A percentile compares a stretch with the other conserved stretches of the same genome.
Evolutionary conservation across 805 yeast genomes (phyloP).

Genomic region (Teunomyces cretensis): DNA sequence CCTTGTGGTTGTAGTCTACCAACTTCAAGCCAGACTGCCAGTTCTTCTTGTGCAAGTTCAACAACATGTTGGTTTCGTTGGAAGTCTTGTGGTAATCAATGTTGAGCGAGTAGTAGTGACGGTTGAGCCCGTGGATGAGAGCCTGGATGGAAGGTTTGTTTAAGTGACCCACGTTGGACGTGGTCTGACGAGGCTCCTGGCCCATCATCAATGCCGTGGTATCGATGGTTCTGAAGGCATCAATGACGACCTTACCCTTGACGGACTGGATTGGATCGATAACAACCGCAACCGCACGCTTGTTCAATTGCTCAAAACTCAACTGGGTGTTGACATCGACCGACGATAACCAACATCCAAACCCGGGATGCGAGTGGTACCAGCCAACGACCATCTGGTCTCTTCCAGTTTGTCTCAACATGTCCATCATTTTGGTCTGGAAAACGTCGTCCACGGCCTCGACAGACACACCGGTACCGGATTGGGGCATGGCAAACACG

Average conservation of each 20-base stretch:
- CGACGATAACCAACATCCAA: conserved; percentile 97
- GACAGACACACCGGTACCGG: conserved; percentile 97
- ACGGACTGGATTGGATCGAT: conserved; percentile 98
- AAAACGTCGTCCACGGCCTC: conserved; percentile 99
- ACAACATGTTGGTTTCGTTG: conserved; percentile 88
- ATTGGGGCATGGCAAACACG: conserved; percentile 99
- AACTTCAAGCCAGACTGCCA: conserved; percentile 93
- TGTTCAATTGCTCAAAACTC: conserved; percentile 93
- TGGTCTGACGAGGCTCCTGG: conserved; percentile 96
- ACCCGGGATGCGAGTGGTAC: conserved; percentile 97
- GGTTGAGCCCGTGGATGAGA: conserved; percentile 92
- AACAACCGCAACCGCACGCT: conserved; percentile 96
- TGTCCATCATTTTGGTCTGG: conserved; percentile 99
- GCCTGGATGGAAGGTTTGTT: conserved; percentile 98
- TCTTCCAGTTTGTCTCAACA: conserved; percentile 98
- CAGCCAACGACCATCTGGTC: conserved; percentile 99
- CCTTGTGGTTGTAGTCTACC: conserved; percentile 74
- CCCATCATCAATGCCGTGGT: conserved; percentile 89
- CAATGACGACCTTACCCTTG: conserved; percentile 97
- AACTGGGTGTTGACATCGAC: conserved; percentile 98
- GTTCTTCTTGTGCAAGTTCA: conserved; percentile 89
- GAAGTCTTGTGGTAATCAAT: conserved; percentile 92
- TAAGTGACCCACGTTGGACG: conserved; percentile 91
- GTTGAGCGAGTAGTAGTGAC: conserved; percentile 93
- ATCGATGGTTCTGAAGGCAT: conserved; percentile 93